Conservation (phyloP, 352 stramenopile genomes). For the Blastocystis sp. region DNA sequence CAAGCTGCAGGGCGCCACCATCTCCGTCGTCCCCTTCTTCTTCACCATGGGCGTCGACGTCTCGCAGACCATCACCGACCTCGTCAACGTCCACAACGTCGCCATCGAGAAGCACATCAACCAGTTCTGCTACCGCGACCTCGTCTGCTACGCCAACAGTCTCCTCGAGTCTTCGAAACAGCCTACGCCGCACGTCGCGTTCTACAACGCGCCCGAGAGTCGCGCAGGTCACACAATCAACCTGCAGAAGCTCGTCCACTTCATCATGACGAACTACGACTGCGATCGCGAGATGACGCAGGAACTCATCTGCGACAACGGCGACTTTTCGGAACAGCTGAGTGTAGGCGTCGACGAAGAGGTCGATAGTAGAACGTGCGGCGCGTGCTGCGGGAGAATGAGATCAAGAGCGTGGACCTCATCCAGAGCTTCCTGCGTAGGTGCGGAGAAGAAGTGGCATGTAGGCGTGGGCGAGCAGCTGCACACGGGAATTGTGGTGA, state of each 20-base stretch:
- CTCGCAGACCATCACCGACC: conserved; percentile 16
- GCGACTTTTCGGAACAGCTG: conserved; percentile 15
- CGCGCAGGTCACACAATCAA: conserved; percentile 30
- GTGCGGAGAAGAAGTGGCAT: background rate
- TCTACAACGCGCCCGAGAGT: conserved; percentile 37
- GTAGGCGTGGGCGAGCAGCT: conserved; percentile 27
- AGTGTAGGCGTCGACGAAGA: background rate
- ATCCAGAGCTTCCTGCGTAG: conserved; percentile 9
- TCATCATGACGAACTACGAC: conserved; percentile 32
- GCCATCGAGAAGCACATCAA: conserved; percentile 50
- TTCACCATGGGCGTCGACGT: conserved; percentile 34
- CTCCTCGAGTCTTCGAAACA: background rate
- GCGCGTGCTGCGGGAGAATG: background rate
- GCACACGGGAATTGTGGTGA: conserved; percentile 21
- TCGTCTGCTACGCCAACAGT: background rate
- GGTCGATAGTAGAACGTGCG: background rate
- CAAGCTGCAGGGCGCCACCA: background rate
- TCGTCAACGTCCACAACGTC: conserved; percentile 23
- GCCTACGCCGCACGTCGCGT: background rate
- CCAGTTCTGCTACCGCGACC: conserved; percentile 32
- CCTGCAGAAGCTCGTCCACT: conserved; percentile 16
- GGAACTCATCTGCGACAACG: background rate
- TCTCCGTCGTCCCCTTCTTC: conserved; percentile 27
- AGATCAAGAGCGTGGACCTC: conserved; percentile 42
- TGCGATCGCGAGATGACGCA: background rate